Conservation (phyloP, 2,329 filamentous ascomycete genomes). For the Penicillium sp. region DNA sequence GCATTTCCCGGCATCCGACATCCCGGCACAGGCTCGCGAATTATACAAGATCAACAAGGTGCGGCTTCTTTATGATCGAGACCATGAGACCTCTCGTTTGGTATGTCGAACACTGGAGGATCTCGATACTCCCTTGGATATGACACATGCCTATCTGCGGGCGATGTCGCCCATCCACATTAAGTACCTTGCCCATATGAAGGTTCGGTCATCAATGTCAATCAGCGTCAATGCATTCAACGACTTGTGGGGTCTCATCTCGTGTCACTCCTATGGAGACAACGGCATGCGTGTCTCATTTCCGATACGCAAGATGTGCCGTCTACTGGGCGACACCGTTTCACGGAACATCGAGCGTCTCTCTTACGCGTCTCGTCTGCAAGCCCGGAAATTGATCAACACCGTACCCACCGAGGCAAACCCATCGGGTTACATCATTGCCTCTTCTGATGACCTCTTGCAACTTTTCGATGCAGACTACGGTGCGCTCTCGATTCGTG, state of each 20-base stretch:
- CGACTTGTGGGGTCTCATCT: conserved; percentile 83
- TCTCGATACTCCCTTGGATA: conserved; percentile 68
- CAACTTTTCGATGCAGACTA: conserved; percentile 85
- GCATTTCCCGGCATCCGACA: conserved; percentile 81
- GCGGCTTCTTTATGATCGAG: conserved; percentile 79
- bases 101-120: conserved; percentile 72
- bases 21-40: conserved; percentile 85
- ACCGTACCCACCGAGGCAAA: conserved; percentile 79
- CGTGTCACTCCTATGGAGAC: conserved; percentile 81
- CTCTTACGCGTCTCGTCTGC: conserved; percentile 79
- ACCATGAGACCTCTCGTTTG: conserved; percentile 73
- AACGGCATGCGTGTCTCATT: conserved; percentile 87
- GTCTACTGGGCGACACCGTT: conserved; percentile 79
- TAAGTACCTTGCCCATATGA: conserved; percentile 86
- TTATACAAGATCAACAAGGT: conserved; percentile 89
- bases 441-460: conserved; percentile 80
- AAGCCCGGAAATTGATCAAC: conserved; percentile 84
- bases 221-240: conserved; percentile 85
- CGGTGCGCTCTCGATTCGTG: conserved; percentile 76
- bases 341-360: conserved; percentile 84
- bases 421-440: conserved; percentile 85
- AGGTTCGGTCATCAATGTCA: conserved; percentile 89
- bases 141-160: conserved; percentile 79
- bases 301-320: conserved; percentile 88
- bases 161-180: conserved; percentile 82